Base-by-base conservation (phyloP, 2,329 filamentous ascomycete species). In the Colletotrichum nymphaeae region DNA sequence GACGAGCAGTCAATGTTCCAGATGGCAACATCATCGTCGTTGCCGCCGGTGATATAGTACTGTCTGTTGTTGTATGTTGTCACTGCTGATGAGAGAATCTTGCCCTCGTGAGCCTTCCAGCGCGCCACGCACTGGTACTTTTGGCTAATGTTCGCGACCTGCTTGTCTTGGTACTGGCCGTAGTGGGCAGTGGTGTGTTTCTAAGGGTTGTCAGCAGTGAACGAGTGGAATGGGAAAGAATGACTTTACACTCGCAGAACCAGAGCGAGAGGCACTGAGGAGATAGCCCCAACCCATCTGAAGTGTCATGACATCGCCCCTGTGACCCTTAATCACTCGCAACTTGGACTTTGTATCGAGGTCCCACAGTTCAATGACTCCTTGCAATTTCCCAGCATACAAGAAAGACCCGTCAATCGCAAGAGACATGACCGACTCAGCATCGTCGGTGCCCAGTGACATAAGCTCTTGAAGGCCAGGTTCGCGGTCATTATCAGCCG, bases 331-430 rank as follows among this genome's bases (percentile, higher is more conserved):
- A 79, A 99, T 93, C 22, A 94, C 95, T 70, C 97, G 90, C 57
- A 99, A 88, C 62, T 97, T 92, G 83, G 99, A 97, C 67, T 93
- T 92, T 0, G 97, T 98, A 80, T 98, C 96, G 16, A 99, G 88
- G 80, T 99, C 97, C 96, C 97, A 99, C 12, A 99, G 90, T 80
- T 98, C 96, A 73, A 99, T 91, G 63, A 97, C 90, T 26, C 97
- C 97, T 52, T 94, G 92, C 1, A 95, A 89, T 77, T 97, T 93
- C 59, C 97, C 97, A 72, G 94, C 94, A 80, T 98, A 99, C 5
- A 99, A 87, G 76, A 99, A 97, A 0, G 95, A 95, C 0, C 95
- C 95, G 75, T 98, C 95, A 3, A 97, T 89, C 5, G 94, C 93
- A 65, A 99, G 88, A 0, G 94, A 97, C 72, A 98, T 86, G 14